These are phyloP conservation scores for Populus hybrid DNA, from an alignment of 441 rosid species.

Conservation along the genomic window DNA sequence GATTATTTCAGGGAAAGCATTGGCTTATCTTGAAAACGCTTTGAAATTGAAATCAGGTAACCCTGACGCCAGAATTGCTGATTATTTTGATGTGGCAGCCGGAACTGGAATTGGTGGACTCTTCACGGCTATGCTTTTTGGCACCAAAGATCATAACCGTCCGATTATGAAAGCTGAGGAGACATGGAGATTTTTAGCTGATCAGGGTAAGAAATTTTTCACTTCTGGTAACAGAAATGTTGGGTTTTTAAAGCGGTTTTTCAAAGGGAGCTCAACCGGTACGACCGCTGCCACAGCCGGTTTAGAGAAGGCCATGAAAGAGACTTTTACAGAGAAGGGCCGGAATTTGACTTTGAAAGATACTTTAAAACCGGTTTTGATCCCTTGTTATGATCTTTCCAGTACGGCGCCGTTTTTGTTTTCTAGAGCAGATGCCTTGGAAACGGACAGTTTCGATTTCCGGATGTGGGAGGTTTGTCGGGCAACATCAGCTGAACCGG, in stretches of 20 bases:
- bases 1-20: constrained; percentile 72
- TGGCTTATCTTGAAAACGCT: constrained; percentile 70
- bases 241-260: constrained; percentile 47
- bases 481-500: constrained; percentile 94
- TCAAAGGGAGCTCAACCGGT: constrained; percentile 38
- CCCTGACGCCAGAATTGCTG: constrained; percentile 81
- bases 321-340: constrained; percentile 47
- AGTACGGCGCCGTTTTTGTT: constrained; percentile 85
- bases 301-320: constrained; percentile 62
- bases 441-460: constrained; percentile 78
- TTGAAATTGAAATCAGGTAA: constrained; percentile 76
- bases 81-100: constrained; percentile 85
- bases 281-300: constrained; percentile 39
- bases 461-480: constrained; percentile 83
- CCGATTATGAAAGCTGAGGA: constrained; percentile 79
- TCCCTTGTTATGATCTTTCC: constrained; percentile 85
- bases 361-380: constrained; percentile 77
- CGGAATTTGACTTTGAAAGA: constrained; percentile 65
- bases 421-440: constrained; percentile 92
- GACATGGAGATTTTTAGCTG: constrained; percentile 76
- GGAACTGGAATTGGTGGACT: constrained; percentile 90
- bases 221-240: constrained; percentile 22
- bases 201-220: constrained; percentile 61
- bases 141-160: constrained; percentile 56
- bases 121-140: constrained; percentile 84